Conservation (phyloP, 306 rosid species). For the Cucurbita ficifolia region DNA sequence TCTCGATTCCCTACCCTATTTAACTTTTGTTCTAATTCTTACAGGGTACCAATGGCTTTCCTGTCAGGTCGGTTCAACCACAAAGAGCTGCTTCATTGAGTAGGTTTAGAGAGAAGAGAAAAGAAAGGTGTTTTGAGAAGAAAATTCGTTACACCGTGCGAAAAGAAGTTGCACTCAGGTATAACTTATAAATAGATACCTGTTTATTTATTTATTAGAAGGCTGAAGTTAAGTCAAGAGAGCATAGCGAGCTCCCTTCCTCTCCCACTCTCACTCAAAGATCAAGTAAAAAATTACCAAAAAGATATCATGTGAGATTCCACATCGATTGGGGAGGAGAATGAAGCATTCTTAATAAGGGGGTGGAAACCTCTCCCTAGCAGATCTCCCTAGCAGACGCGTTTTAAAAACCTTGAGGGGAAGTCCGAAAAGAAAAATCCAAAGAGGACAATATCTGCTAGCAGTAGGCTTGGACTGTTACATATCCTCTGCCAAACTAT, state of each 20-base stretch:
- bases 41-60: constrained; percentile 25
- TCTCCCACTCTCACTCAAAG: not conserved
- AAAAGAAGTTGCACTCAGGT: constrained; percentile 49
- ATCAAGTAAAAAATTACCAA: not conserved
- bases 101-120: constrained; percentile 42
- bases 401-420: too few species aligned
- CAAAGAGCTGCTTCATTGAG: constrained; percentile 44
- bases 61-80: constrained; percentile 26
- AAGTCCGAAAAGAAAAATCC: too few species aligned
- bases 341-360: too few species aligned
- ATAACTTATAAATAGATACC: not conserved
- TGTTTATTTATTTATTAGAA: not conserved
- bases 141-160: constrained; percentile 42
- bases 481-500: not conserved
- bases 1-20: not conserved
- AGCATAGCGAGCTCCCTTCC: not conserved
- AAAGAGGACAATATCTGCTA: too few species aligned
- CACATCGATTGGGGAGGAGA: too few species aligned
- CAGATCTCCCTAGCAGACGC: too few species aligned
- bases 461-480: too few species aligned
- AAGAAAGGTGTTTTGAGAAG: constrained; percentile 42
- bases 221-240: not conserved
- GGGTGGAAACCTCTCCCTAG: too few species aligned
- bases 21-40: constrained; percentile 3
- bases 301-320: not conserved